Conservation (phyloP, 352 stramenopile genomes). For the Phytophthora chlamydospora region DNA sequence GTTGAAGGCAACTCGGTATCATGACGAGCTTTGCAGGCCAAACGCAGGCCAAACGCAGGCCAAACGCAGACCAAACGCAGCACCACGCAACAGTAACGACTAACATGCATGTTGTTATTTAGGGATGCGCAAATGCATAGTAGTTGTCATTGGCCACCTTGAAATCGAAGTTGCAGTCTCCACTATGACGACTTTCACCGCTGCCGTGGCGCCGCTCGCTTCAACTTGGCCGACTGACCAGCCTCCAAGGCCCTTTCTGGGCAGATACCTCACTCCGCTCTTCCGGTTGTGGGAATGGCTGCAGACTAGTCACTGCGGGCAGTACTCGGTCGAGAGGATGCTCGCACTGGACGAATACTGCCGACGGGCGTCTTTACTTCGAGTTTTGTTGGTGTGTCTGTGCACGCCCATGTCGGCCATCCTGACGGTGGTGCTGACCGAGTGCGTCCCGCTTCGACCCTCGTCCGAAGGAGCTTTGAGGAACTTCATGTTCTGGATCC, state of each 20-base stretch:
- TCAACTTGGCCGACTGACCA: constrained; percentile 18
- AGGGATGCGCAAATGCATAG: no score
- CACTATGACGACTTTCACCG: constrained; percentile 3
- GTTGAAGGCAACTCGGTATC: constrained; percentile 24
- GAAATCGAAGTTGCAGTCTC: no score
- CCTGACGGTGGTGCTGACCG: constrained; percentile 1
- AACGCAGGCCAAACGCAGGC: no score
- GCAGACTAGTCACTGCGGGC: constrained; percentile 30
- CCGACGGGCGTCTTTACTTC: constrained; percentile 10
- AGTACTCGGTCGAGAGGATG: constrained; percentile 32
- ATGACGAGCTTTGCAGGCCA: constrained; percentile 4
- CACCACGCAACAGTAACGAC: no score
- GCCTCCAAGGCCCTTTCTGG: constrained; percentile 15
- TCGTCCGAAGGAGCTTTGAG: constrained; percentile 4
- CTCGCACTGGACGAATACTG: constrained; percentile 29
- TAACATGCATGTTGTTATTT: no score
- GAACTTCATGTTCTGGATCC: constrained; percentile 35
- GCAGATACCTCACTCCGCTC: constrained; percentile 6
- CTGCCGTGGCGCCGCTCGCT: neutral
- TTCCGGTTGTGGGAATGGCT: constrained; percentile 20
- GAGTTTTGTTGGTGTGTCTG: constrained; percentile 10
- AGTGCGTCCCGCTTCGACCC: neutral
- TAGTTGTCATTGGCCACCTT: no score
- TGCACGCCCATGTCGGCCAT: constrained; percentile 12
- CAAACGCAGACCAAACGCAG: no score